Evolutionary conservation across 73 alveolate genomes (phyloP).

Genomic region (Uronychia binucleata): DNA sequence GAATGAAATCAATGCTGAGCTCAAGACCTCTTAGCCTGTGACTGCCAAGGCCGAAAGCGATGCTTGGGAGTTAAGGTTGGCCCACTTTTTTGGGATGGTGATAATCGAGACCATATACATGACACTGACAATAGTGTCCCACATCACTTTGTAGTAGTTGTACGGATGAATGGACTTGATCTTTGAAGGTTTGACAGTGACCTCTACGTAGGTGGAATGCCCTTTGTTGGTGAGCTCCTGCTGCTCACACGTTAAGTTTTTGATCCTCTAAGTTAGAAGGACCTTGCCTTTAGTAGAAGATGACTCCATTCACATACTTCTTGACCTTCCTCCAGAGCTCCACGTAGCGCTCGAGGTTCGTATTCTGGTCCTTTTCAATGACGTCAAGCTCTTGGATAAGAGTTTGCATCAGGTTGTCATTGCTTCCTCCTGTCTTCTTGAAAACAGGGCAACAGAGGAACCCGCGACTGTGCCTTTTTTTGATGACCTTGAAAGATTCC

Average conservation of each 20-base stretch:
- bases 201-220: too few relatives aligned
- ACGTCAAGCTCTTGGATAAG: background rate
- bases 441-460: too few relatives aligned
- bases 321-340: background rate
- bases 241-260: too few relatives aligned
- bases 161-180: background rate
- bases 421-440: too few relatives aligned
- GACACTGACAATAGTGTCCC: background rate
- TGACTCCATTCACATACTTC: background rate
- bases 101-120: background rate
- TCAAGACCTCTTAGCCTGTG: too few relatives aligned
- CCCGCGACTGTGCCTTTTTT: too few relatives aligned
- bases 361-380: background rate
- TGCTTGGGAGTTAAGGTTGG: too few relatives aligned
- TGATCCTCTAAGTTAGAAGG: too few relatives aligned
- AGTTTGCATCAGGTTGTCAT: background rate
- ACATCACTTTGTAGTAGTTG: background rate
- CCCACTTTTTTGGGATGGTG: background rate
- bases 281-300: too few relatives aligned
- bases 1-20: background rate
- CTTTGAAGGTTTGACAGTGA: background rate
- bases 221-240: too few relatives aligned
- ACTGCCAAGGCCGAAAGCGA: too few relatives aligned
- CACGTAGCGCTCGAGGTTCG: background rate
- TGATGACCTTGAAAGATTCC: too few relatives aligned